A percentile compares a stretch with the other conserved stretches of the same genome.
These are phyloP conservation scores for Hygrophila difformis DNA, from an alignment of 257 asterid species.

Conservation along the genomic window DNA sequence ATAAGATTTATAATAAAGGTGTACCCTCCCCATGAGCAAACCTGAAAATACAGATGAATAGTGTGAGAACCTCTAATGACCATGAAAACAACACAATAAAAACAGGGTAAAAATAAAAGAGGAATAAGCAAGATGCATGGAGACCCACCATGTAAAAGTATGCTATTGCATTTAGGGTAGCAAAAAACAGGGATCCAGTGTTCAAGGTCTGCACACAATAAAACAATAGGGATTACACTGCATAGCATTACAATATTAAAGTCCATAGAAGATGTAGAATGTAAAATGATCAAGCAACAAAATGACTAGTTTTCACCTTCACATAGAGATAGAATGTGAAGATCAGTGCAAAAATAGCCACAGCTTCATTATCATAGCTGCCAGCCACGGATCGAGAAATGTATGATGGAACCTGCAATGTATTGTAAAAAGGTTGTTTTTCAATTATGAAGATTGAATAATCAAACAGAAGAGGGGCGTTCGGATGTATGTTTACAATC, in stretches of 20 bases:
- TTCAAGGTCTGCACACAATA: constrained; percentile 71
- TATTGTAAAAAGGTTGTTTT: not conserved
- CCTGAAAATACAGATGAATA: constrained; percentile 37
- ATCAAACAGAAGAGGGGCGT: no score
- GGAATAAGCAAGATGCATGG: constrained; percentile 5
- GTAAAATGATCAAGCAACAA: constrained; percentile 1
- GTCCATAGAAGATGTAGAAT: no score
- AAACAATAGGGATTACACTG: constrained; percentile 16
- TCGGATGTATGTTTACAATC: no score
- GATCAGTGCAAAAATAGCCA: constrained; percentile 96
- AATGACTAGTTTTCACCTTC: constrained; percentile 50
- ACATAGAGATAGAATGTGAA: constrained; percentile 93
- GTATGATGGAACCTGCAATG: constrained; percentile 88
- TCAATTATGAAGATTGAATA: not conserved
- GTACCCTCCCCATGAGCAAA: constrained; percentile 99
- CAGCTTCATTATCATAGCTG: constrained; percentile 99
- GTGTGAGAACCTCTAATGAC: constrained; percentile 8
- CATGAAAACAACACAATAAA: constrained; percentile 6
- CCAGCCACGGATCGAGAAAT: constrained; percentile 99
- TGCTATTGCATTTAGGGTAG: constrained; percentile 82
- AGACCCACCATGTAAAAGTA: constrained; percentile 91
- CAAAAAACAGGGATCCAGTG: constrained; percentile 96
- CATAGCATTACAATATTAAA: constrained; percentile 8
- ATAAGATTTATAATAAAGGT: constrained; percentile 96
- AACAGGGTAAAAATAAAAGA: constrained; percentile 10